Base-by-base conservation (phyloP, 345 rosid species). In the Dimocarpus longan region DNA sequence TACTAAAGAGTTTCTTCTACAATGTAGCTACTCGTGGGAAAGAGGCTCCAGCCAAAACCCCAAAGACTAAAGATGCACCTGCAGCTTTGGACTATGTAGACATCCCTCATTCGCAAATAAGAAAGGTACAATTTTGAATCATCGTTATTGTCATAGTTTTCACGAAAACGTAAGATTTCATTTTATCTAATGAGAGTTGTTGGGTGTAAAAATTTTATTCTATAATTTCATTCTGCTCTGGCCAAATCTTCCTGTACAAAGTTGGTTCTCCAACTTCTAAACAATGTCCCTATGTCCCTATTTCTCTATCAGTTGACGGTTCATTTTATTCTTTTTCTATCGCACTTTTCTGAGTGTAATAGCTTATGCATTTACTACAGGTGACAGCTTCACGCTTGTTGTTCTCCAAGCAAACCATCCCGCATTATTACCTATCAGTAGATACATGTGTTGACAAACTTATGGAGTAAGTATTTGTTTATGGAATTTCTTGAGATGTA, bases 381-480 rank as follows among this genome's bases (percentile, higher is more conserved):
- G 80, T 96, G 79, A 96, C 98, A 19, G 98, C 99, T 80, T 91
- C 97, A 69, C 93, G 98, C 78, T 87, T 96, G 81, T 82, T 94
- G 81, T 80, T 91, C 81, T 96, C 99, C 6, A 96, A 96, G 93
- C 99, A 96, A 81, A 94, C 97, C 6, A 94, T 96, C 82, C 98
- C 99, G 68, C 99, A 94, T 87, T 96, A 94, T 87, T 96, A 96
- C 84, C 73, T 96, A 82, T 90, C 98, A 4, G 98, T 94, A 5
- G 99, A 96, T 91, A 76, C 94, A 78, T 89, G 95, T 81, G 98
- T 96, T 78, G 99, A 94, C 90, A 93, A 88, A 87, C 93, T 96
- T 59, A 89, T 91, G 93, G 87, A 84, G 98, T 96, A 80, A 89
- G 89, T 80, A 74, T 76, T n/a, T 60, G 70, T 69, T 72, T 52